These are phyloP conservation scores for Darksidea phi DNA, from an alignment of 495 filamentous ascomycete genomes.

Conservation along the genomic window DNA sequence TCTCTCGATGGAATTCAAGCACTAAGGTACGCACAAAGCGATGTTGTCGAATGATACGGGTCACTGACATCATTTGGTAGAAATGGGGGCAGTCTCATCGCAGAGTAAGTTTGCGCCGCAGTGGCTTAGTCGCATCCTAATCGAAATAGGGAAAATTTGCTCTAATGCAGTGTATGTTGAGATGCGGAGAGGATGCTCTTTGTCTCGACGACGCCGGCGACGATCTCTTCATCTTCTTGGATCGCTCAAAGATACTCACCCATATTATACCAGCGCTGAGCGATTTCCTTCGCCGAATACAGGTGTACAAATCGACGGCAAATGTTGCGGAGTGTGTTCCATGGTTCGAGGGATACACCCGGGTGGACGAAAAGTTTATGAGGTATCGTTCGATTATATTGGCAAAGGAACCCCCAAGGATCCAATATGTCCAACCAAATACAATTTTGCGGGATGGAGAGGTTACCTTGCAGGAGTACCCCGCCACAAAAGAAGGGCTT, in stretches of 20 bases:
- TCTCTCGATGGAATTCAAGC: slow-evolving; percentile 50
- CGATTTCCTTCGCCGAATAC: slow-evolving; percentile 46
- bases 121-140: not conserved
- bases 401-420: slow-evolving; percentile 38
- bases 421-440: slow-evolving; percentile 49
- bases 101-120: slow-evolving; percentile 27
- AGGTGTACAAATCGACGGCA: slow-evolving; percentile 52
- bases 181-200: slow-evolving; percentile 41
- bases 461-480: slow-evolving; percentile 49
- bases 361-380: slow-evolving; percentile 44
- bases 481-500: slow-evolving; percentile 43
- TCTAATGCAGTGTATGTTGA: slow-evolving; percentile 46
- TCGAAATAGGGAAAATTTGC: slow-evolving; percentile 46
- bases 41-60: too few species aligned
- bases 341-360: slow-evolving; percentile 47
- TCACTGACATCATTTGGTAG: not conserved
- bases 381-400: slow-evolving; percentile 46
- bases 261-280: slow-evolving; percentile 49
- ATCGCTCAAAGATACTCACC: slow-evolving; percentile 42
- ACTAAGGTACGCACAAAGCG: slow-evolving; percentile 35
- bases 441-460: slow-evolving; percentile 44
- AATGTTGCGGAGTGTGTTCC: slow-evolving; percentile 43
- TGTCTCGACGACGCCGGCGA: slow-evolving; percentile 28
- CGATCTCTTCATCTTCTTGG: slow-evolving; percentile 42
- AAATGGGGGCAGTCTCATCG: slow-evolving; percentile 49